These are phyloP conservation scores for Pseudozyma sp. DNA, from an alignment of 1,284 basidiomycete species.

Conservation along the genomic window DNA sequence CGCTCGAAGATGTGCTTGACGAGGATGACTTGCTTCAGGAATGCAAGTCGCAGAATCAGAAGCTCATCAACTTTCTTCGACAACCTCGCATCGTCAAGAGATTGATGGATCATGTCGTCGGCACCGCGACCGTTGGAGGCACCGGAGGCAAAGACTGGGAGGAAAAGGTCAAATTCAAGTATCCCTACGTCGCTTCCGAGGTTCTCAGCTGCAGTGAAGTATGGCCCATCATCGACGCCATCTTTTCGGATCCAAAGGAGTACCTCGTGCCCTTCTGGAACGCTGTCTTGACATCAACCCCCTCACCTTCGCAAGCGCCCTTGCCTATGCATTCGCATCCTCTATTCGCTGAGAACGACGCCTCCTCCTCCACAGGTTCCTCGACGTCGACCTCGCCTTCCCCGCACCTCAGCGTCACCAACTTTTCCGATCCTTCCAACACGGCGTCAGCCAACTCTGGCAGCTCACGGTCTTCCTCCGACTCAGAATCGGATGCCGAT, in stretches of 20 bases:
- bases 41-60: slow-evolving; percentile 92
- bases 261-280: slow-evolving; percentile 82
- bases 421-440: slow-evolving; percentile 32
- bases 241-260: slow-evolving; percentile 79
- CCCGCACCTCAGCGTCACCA: slow-evolving; percentile 45
- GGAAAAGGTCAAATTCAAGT: slow-evolving; percentile 71
- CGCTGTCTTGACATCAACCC: slow-evolving; percentile 80
- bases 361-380: slow-evolving; percentile 19
- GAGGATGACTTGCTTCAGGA: slow-evolving; percentile 94
- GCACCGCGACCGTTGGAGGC: slow-evolving; percentile 82
- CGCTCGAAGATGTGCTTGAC: slow-evolving; percentile 88
- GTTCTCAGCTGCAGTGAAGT: slow-evolving; percentile 90
- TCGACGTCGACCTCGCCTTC: slow-evolving; percentile 41
- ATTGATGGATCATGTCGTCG: slow-evolving; percentile 84
- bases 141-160: slow-evolving; percentile 68
- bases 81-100: slow-evolving; percentile 82
- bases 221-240: slow-evolving; percentile 91
- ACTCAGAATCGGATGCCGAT: slow-evolving; percentile 26
- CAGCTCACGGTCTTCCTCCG: slow-evolving; percentile 34
- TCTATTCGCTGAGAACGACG: slow-evolving; percentile 52
- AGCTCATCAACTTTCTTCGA: slow-evolving; percentile 85
- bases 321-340: slow-evolving; percentile 65
- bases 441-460: slow-evolving; percentile 19
- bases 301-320: slow-evolving; percentile 68
- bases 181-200: slow-evolving; percentile 93